Evolutionary conservation across 345 rosid species (phyloP).

Genomic region (Arabis alpina): DNA sequence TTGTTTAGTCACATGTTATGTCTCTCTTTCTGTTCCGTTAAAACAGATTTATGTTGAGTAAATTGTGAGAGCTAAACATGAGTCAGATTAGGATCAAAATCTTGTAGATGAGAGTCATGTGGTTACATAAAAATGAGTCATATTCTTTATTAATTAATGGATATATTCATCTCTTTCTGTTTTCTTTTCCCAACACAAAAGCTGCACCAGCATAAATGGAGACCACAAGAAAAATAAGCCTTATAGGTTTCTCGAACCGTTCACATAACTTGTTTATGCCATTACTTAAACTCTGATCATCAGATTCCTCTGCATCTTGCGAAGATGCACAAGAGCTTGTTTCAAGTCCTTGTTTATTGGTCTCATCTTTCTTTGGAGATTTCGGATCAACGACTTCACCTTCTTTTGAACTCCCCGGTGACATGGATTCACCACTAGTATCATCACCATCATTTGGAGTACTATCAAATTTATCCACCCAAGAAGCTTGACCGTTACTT

Average conservation of each 20-base stretch:
- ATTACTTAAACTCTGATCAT: neutral
- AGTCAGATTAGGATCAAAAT: no score
- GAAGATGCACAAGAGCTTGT: neutral
- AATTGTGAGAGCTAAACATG: no score
- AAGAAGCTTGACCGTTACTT: neutral
- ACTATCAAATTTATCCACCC: neutral
- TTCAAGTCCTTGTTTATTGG: neutral
- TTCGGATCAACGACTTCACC: conserved; percentile 10
- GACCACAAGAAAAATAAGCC: conserved; percentile 22
- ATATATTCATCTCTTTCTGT: neutral
- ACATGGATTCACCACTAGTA: neutral
- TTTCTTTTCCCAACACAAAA: neutral
- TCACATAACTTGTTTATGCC: neutral
- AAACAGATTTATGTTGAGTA: no score
- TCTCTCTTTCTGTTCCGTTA: no score
- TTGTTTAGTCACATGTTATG: no score
- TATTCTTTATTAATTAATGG: no score
- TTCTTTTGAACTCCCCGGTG: neutral
- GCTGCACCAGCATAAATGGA: conserved; percentile 9
- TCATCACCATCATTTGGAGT: neutral
- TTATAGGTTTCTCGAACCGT: conserved; percentile 6
- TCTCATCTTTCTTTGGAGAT: neutral
- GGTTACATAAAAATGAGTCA: neutral
- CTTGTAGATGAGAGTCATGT: neutral
- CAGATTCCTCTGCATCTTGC: neutral